Evolutionary conservation across 78 protist species (phyloP).

Genomic region (Dictyostelium purpureum): DNA sequence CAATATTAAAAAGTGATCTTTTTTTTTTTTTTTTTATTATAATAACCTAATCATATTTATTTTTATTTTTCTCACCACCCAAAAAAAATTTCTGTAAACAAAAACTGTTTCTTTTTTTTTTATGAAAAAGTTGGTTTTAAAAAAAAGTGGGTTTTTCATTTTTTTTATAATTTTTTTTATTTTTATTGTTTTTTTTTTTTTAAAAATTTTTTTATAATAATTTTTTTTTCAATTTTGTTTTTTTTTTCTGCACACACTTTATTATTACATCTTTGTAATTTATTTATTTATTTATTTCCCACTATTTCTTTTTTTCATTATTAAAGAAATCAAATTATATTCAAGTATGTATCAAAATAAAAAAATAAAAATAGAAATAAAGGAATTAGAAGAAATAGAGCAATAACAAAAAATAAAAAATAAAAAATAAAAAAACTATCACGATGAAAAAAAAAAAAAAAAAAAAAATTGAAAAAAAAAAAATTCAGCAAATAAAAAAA

Average conservation of each 20-base stretch:
- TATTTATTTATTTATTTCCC: not conserved
- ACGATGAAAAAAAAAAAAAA: not conserved
- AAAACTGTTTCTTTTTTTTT: too few relatives aligned
- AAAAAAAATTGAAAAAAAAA: not conserved
- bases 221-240: not conserved
- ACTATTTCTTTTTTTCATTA: not conserved
- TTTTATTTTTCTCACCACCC: too few relatives aligned
- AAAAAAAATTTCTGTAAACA: too few relatives aligned
- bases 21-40: too few relatives aligned
- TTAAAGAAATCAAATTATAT: not conserved
- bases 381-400: not conserved
- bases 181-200: not conserved
- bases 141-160: too few relatives aligned
- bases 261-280: too few relatives aligned
- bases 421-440: not conserved
- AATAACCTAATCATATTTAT: too few relatives aligned
- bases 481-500: not conserved
- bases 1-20: too few relatives aligned
- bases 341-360: not conserved
- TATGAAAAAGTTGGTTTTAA: too few relatives aligned
- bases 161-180: too few relatives aligned
- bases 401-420: not conserved
- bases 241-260: not conserved
- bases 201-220: not conserved
- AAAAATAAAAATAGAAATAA: too few relatives aligned